These are phyloP conservation scores for carrot (Daucus carota) DNA, from an alignment of 129 eudicot genomes.

Conservation along the genomic window DNA sequence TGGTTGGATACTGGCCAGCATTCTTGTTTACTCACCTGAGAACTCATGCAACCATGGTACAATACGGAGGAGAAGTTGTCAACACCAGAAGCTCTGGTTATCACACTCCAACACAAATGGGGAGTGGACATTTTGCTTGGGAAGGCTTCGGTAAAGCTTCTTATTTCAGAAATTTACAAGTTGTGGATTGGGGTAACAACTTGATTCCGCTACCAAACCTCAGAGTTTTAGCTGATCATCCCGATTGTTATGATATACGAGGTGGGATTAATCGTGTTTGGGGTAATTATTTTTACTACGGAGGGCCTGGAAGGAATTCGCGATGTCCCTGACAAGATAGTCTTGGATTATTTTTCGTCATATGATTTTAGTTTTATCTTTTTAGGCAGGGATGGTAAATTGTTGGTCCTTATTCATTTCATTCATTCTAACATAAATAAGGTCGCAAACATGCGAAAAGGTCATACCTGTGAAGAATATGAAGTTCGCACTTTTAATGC, in stretches of 20 bases:
- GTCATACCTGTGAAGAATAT: no score
- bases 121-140: slow-evolving; percentile 91
- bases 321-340: slow-evolving; percentile 46
- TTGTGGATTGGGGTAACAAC: slow-evolving; percentile 84
- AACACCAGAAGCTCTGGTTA: slow-evolving; percentile 38
- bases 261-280: slow-evolving; percentile 77
- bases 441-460: no score
- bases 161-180: slow-evolving; percentile 72
- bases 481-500: no score
- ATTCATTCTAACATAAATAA: no score
- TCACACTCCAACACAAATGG: slow-evolving; percentile 91
- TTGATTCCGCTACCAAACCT: slow-evolving; percentile 56
- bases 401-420: background rate
- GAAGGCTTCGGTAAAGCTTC: slow-evolving; percentile 89
- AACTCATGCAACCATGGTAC: slow-evolving; percentile 77
- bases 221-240: slow-evolving; percentile 72
- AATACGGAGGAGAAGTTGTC: slow-evolving; percentile 87
- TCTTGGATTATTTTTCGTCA: background rate
- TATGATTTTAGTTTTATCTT: no score
- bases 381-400: background rate
- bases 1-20: slow-evolving; percentile 96
- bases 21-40: slow-evolving; percentile 66
- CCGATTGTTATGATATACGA: slow-evolving; percentile 71
- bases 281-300: slow-evolving; percentile 92
- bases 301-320: slow-evolving; percentile 83